These are phyloP conservation scores for Pleurotus salmoneostramineus DNA, from an alignment of 768 basidiomycete genomes.

Conservation along the genomic window DNA sequence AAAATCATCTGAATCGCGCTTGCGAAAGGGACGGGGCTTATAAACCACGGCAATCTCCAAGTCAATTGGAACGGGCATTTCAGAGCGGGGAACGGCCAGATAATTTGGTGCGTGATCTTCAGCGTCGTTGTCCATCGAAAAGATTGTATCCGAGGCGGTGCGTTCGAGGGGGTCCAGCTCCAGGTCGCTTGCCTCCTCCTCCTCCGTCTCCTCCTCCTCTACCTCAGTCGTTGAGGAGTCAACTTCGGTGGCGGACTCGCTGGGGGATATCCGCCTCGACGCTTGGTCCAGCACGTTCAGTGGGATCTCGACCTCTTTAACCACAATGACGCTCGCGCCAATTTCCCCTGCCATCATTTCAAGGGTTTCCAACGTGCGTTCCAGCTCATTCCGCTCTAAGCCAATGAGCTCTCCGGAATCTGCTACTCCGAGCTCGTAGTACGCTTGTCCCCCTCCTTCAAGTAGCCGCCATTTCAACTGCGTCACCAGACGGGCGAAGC, in stretches of 20 bases:
- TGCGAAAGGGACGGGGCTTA: constrained; percentile 65
- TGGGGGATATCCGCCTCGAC: constrained; percentile 31
- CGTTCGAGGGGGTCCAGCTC: constrained; percentile 14
- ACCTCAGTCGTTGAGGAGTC: constrained; percentile 23
- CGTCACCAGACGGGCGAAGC: constrained; percentile 83
- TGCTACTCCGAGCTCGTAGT: constrained; percentile 80
- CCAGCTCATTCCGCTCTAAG: constrained; percentile 67
- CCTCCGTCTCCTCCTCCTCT: constrained; percentile 13
- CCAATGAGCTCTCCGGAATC: constrained; percentile 89
- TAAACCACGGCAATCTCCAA: constrained; percentile 71
- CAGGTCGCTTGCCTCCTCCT: constrained; percentile 7
- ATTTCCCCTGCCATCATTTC: constrained; percentile 95
- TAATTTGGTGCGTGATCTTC: constrained; percentile 29
- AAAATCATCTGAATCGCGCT: constrained; percentile 27
- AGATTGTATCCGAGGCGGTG: constrained; percentile 26
- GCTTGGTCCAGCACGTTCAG: constrained; percentile 15
- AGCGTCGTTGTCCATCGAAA: constrained; percentile 44
- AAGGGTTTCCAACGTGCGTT: constrained; percentile 79
- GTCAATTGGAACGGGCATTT: constrained; percentile 36
- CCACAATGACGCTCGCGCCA: constrained; percentile 86
- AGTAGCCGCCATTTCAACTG: constrained; percentile 94
- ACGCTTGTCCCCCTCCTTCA: constrained; percentile 80
- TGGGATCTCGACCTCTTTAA: constrained; percentile 84
- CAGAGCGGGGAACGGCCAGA: constrained; percentile 16
- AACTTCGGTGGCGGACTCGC: constrained; percentile 28